A percentile compares a stretch with the other conserved stretches of the same genome.
Conservation (phyloP, 2,329 filamentous ascomycete genomes). For the Colletotrichum euphorbiae region DNA sequence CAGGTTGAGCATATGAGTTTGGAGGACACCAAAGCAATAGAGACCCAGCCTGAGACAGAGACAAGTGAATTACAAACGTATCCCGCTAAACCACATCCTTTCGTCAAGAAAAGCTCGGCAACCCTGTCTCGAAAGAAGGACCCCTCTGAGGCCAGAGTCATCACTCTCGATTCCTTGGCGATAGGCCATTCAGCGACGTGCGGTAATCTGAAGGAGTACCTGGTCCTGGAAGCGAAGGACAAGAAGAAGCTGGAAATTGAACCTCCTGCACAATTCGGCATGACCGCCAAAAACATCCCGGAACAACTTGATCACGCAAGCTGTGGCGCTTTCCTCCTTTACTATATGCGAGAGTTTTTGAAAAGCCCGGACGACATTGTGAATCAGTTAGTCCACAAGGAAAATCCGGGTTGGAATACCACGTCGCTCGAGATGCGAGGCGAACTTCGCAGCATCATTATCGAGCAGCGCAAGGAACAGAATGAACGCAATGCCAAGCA, state of each 20-base stretch:
- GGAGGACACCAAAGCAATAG: conserved; percentile 5
- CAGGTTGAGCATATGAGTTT: conserved; percentile 29
- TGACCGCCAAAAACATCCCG: conserved; percentile 81
- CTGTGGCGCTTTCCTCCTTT: conserved; percentile 88
- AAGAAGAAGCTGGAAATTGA: conserved; percentile 62
- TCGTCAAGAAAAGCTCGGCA: conserved; percentile 32
- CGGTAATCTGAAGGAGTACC: conserved; percentile 78
- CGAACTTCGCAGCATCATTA: conserved; percentile 74
- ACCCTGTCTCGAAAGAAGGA: conserved; percentile 55
- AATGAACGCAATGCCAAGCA: conserved; percentile 62
- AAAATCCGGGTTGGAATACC: conserved; percentile 64
- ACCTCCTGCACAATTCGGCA: conserved; percentile 54
- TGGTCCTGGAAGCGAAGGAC: conserved; percentile 77
- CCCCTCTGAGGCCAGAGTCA: conserved; percentile 73
- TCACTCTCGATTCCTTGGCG: conserved; percentile 90
- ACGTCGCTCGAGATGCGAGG: conserved; percentile 70
- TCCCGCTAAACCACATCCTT: conserved; percentile 22
- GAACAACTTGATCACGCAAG: conserved; percentile 87
- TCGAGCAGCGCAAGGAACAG: conserved; percentile 71
- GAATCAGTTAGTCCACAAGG: conserved; percentile 71
- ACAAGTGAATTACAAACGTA: not conserved
- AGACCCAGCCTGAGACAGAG: conserved; percentile 22
- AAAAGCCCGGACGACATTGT: conserved; percentile 78
- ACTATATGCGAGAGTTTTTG: conserved; percentile 86
- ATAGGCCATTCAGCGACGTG: conserved; percentile 72